These are phyloP conservation scores for Saccharomycopsis sp. DNA, from an alignment of 805 yeast species.

Conservation along the genomic window DNA sequence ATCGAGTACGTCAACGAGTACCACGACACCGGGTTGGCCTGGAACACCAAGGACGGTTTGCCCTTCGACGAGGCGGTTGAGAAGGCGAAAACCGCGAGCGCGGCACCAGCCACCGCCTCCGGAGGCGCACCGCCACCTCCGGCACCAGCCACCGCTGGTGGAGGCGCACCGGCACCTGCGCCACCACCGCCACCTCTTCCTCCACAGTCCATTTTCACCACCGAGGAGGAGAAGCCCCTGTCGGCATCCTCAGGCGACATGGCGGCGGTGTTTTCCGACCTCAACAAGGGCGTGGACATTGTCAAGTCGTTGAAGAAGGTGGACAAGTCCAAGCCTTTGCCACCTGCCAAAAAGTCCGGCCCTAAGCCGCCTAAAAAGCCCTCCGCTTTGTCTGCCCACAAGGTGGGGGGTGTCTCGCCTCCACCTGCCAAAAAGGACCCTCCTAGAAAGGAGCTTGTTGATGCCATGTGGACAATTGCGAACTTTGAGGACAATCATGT, in stretches of 20 bases:
- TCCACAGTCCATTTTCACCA: constrained; percentile 81
- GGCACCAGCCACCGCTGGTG: constrained; percentile 29
- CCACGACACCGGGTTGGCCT: constrained; percentile 79
- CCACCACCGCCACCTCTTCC: constrained; percentile 84
- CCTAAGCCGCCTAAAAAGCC: constrained; percentile 88
- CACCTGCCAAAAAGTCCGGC: constrained; percentile 38
- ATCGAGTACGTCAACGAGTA: constrained; percentile 66
- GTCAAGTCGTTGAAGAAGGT: constrained; percentile 87
- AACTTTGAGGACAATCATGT: constrained; percentile 62
- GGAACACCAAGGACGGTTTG: constrained; percentile 58
- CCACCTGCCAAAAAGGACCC: constrained; percentile 34
- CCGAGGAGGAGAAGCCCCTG: constrained; percentile 33
- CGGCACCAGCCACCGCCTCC: constrained; percentile 27
- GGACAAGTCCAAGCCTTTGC: constrained; percentile 70
- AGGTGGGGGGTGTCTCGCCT: constrained; percentile 13
- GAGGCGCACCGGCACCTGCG: constrained; percentile 31
- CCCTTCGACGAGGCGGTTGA: constrained; percentile 46
- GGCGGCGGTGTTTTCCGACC: constrained; percentile 85
- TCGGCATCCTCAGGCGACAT: constrained; percentile 35
- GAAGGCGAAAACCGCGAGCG: constrained; percentile 22
- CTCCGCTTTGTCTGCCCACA: constrained; percentile 38
- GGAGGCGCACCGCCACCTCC: not conserved
- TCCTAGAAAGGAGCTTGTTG: constrained; percentile 68
- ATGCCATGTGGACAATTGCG: constrained; percentile 85
- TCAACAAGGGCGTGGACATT: constrained; percentile 77